A percentile compares a stretch with the other conserved stretches of the same genome.
These are phyloP conservation scores for Huntiella savannae DNA, from an alignment of 2,329 filamentous ascomycete species.

Conservation along the genomic window DNA sequence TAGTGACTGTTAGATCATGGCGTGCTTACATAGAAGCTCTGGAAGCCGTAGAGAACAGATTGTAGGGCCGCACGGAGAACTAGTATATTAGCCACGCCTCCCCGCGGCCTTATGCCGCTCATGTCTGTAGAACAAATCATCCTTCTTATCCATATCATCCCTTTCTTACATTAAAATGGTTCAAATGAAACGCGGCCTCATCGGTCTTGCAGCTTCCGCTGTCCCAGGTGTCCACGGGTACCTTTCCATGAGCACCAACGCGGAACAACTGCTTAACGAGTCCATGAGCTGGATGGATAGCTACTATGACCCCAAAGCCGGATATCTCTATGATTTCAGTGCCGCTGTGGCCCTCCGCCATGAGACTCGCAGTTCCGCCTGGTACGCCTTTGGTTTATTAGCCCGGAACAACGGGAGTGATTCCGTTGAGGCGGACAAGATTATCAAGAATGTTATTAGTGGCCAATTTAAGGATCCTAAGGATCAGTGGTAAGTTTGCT, in stretches of 20 bases:
- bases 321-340: slow-evolving; percentile 33
- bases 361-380: slow-evolving; percentile 36
- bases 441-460: slow-evolving; percentile 33
- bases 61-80: no score
- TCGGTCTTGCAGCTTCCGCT: not conserved
- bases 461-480: slow-evolving; percentile 32
- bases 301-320: slow-evolving; percentile 31
- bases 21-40: no score
- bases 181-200: slow-evolving; percentile 1
- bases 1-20: no score
- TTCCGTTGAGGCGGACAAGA: slow-evolving; percentile 29
- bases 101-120: no score
- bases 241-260: slow-evolving; percentile 3
- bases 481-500: slow-evolving; percentile 27
- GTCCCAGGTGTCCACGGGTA: not conserved
- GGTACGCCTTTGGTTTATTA: slow-evolving; percentile 40
- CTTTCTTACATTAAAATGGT: not conserved
- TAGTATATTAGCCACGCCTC: no score
- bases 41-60: no score
- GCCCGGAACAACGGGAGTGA: slow-evolving; percentile 33
- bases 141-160: not conserved
- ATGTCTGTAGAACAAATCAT: no score
- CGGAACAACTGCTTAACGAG: slow-evolving; percentile 22
- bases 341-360: slow-evolving; percentile 28
- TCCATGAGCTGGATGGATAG: slow-evolving; percentile 37